Base-by-base conservation (phyloP, 2,329 filamentous ascomycete genomes). In the Pseudogymnoascus destructans region DNA sequence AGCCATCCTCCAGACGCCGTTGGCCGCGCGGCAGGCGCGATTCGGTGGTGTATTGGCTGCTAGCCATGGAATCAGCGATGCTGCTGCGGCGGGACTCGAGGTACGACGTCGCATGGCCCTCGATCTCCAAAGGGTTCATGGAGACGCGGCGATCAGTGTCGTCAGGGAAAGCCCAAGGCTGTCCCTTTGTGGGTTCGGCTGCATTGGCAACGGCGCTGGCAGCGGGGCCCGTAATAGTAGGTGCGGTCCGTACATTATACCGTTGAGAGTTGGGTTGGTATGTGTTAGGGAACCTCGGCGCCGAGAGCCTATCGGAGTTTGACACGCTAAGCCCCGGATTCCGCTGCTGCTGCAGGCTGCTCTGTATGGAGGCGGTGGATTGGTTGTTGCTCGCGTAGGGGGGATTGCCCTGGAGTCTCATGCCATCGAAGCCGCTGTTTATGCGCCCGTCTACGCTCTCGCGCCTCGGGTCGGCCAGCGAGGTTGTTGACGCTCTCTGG, bases 131-230 rank as follows among this genome's bases (percentile, higher is more conserved):
- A 65, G 52, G 74, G 73, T 63, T 71, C 72, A 61, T 77, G 78
- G 62, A 73, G 76, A 13, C 74, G 76, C 30, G 70, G 73, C 59
- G 74, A 68, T 40, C 74, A 59, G 67, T 77, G 58, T 86, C 82
- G 66, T 89, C 87, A 1, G 87, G 87, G 64, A 91, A 91, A 63
- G 87, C 87, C 87, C 87, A 92, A 3, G 87, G 85, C 69, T 86
- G 87, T 68, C 87, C 87, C 70, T 89, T 89, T 9, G 86, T 91
- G 4, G 87, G 87, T 68, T 89, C 85, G 27, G 86, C 84, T 36
- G 87, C 87, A 64, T 75, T 84, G 66, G 80, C 85, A 73, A 78
- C 87, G 66, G 74, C 81, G 71, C 77, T 79, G 57, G 74, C 83
- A 63, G 76, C 85, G 62, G 75, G 86, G 63, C 86, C 86, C 23